Evolutionary conservation across 73 alveolate genomes (phyloP), one percentile per base, ranked within the genome.

Genomic region (Durusdinium trenchii): DNA sequence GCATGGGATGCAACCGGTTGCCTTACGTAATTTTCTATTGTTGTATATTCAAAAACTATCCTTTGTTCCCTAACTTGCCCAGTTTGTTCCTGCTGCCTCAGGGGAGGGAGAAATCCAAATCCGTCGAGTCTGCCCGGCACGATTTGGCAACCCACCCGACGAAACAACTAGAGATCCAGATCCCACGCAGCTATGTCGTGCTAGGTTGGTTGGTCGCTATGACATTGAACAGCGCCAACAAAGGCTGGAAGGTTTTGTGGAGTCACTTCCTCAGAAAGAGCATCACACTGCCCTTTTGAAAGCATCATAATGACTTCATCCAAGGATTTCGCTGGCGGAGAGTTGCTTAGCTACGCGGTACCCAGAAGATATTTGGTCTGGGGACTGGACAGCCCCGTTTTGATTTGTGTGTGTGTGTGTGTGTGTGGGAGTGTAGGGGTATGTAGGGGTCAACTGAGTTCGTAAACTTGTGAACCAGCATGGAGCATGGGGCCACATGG

Each of bases 141-240:
- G 96, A 51, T 45, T 86, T 26, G 89, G 50, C 26, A 46, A 1
- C 20, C 85, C 10, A 10, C 50, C 38, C n/a, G 42, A 38, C 23
- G 61, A 43, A 30, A 7, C n/a, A 23, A 46, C 62, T 18, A 20
- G 40, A 76, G 38, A 36, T 3, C 35, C 86, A 1, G 57, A 14
- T 35, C 26, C 57, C 18, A 12, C 43, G 40, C 35, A 45, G 84
- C 40, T 40, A 5, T 9, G 64, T n/a, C n/a, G 16, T 86, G 73
- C 16, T 86, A 91, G 97, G 89, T 69, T 91, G 45, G 97, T 91
- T n/a, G 97, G 97, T 6, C 97, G 97, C 87, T 91, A 91, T 16
- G 97, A 91, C 60, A 91, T 91, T 43, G 97, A 91, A 52, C 97
- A 91, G 75, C 73, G 97, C 6, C 97, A 91, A 87, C 97, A 91